A percentile compares a stretch with the other conserved stretches of the same genome.
Conservation (phyloP, 1,284 basidiomycete species). For the Caloboletus firmus region DNA sequence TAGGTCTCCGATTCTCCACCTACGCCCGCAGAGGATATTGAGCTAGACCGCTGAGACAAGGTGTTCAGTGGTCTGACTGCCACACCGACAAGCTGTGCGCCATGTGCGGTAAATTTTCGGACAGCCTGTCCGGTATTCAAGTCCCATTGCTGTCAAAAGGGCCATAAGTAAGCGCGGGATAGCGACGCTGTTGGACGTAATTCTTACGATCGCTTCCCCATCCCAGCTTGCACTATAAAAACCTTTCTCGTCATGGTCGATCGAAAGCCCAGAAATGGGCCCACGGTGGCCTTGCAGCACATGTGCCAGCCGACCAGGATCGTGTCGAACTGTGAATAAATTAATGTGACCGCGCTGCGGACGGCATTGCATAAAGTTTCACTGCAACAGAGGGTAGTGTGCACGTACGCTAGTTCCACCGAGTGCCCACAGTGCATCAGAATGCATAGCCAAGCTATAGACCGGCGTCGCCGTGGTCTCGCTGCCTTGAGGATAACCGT, state of each 20-base stretch:
- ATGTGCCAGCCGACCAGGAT: constrained; percentile 80
- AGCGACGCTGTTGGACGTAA: constrained; percentile 2
- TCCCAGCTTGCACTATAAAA: constrained; percentile 96
- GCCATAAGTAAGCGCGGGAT: constrained; percentile 5
- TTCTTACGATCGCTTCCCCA: constrained; percentile 79
- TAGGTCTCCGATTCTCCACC: constrained; percentile 22
- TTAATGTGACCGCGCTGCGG: constrained; percentile 81
- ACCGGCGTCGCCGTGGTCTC: constrained; percentile 67
- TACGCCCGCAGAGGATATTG: constrained; percentile 32
- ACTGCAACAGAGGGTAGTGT: constrained; percentile 15
- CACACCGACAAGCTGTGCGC: constrained; percentile 83
- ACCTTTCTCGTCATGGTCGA: constrained; percentile 80
- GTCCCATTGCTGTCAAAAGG: constrained; percentile 85
- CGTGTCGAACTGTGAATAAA: constrained; percentile 89
- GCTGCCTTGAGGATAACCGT: constrained; percentile 39
- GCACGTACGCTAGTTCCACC: constrained; percentile 77
- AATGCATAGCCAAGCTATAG: constrained; percentile 85
- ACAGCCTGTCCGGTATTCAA: constrained; percentile 86
- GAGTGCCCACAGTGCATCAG: constrained; percentile 87
- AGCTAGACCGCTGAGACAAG: constrained; percentile 35
- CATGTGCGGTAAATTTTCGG: constrained; percentile 80
- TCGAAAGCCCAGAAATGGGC: constrained; percentile 82
- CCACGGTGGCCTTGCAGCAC: constrained; percentile 74
- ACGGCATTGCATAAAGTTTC: constrained; percentile 10
- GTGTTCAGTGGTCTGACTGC: constrained; percentile 70